A percentile compares a stretch with the other conserved stretches of the same genome.
Evolutionary conservation across 306 rosid species (phyloP).

Genomic region (Coriaria nepalensis): DNA sequence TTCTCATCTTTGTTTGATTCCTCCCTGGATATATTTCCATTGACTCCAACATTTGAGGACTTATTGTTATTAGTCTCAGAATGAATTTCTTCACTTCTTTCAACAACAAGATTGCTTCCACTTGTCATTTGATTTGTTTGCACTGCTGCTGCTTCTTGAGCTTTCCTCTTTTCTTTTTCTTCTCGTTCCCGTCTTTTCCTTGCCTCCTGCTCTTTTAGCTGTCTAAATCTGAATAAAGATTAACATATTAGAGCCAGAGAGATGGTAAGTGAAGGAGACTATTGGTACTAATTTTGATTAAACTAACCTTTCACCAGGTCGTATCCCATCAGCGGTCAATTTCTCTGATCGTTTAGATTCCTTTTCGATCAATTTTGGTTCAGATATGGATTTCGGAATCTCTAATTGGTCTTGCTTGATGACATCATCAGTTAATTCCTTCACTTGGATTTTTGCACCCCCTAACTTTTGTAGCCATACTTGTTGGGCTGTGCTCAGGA

Average conservation of each 20-base stretch:
- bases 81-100: constrained; percentile 21
- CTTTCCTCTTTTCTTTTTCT: constrained; percentile 52
- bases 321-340: constrained; percentile 32
- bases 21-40: constrained; percentile 35
- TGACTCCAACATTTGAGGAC: constrained; percentile 37
- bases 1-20: constrained; percentile 31
- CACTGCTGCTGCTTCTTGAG: constrained; percentile 37
- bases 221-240: constrained; percentile 50
- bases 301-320: constrained; percentile 74
- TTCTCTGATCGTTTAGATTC: constrained; percentile 37
- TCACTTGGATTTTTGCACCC: constrained; percentile 55
- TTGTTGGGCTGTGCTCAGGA: constrained; percentile 92
- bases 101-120: constrained; percentile 21
- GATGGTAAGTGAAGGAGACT: background rate
- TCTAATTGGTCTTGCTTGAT: constrained; percentile 29
- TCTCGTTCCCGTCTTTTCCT: constrained; percentile 50
- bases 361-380: constrained; percentile 20
- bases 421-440: constrained; percentile 28
- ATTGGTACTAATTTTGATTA: background rate
- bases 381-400: constrained; percentile 36
- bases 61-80: constrained; percentile 19
- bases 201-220: constrained; percentile 76
- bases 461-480: constrained; percentile 94
- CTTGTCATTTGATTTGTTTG: constrained; percentile 12
- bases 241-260: constrained; percentile 3